Evolutionary conservation across 1,284 basidiomycete species (phyloP), one percentile per base, ranked within the genome.

Genomic region (Austroboletus novae-zelandiae): DNA sequence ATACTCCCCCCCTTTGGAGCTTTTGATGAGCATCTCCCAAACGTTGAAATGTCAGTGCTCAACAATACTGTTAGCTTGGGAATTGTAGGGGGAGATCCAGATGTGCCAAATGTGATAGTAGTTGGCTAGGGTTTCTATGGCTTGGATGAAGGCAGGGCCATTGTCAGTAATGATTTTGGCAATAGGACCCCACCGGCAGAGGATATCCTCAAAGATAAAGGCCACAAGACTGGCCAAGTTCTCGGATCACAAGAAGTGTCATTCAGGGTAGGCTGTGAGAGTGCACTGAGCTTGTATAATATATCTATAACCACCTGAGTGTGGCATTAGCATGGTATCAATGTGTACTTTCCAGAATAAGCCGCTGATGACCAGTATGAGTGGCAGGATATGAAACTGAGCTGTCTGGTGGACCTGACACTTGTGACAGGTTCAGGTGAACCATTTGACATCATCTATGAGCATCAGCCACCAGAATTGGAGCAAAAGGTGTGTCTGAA

Each of bases 41-140:
- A 39, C 37, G 23, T 39, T 18, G 13, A 20, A 39, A 5, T 39
- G 37, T 6, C 17, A 11, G 5, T 13, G 9, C 50, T 79, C 73
- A 0, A 74, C 63, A 0, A 71, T 51, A 0, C 75, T 68, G 44
- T 78, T 78, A 0, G 68, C 70, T 4, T 61, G 63, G 0, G 72
- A 77, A 49, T 79, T 79, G 51, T 79, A 79, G 0, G 62, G 63
- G 0, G 70, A 74, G 9, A 79, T 76, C 0, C 62, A 43, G 30
- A 79, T 75, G 32, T 75, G 69, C 0, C 52, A 37, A 11, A 79
- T 69, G 3, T 61, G 40, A 45, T 75, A 78, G 2, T 61, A 55
- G 8, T 66, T 50, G 0, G 53, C 52, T 0, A 78, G 60, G 15
- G 62, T 52, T 0, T 62, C 57, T 2, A 71, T 27, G 0, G 72